phyloP scores from a whole-genome alignment of 164 flowering plant genomes.

The grape (Vitis vinifera) region DNA sequence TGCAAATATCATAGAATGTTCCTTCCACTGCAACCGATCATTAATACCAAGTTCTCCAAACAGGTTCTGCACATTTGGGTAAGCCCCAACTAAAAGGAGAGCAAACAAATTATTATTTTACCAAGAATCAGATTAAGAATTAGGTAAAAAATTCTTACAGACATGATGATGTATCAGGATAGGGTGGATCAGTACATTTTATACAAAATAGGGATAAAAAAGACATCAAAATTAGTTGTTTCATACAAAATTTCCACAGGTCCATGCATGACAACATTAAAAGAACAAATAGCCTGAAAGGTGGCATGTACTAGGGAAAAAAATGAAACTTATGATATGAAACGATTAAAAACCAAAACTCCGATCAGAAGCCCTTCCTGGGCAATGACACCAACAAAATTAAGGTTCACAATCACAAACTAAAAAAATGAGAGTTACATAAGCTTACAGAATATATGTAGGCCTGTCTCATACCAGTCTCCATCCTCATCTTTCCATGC shows the following conservation, averaged over 20 bases:
- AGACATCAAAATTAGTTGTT: background rate
- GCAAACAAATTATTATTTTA: background rate
- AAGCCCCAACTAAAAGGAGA: constrained; percentile 77
- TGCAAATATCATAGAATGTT: constrained; percentile 99
- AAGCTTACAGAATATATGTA: constrained; percentile 95
- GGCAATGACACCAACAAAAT: background rate
- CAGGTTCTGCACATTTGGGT: constrained; percentile 92
- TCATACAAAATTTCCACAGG: background rate
- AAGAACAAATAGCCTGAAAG: background rate
- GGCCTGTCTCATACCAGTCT: constrained; percentile 97
- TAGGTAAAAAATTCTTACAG: background rate
- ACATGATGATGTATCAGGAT: background rate
- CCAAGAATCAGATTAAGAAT: background rate
- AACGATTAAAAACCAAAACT: background rate
- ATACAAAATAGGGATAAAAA: background rate
- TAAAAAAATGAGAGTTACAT: background rate
- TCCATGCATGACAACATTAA: background rate
- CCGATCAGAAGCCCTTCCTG: background rate
- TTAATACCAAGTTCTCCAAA: constrained; percentile 94
- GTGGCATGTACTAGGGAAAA: background rate
- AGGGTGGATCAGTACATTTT: background rate
- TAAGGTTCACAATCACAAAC: no score
- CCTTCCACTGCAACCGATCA: constrained; percentile 98
- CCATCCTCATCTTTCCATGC: constrained; percentile 98
- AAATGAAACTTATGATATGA: background rate